Conservation (phyloP, 1,284 basidiomycete genomes). For the Ganoderma lucidum region DNA sequence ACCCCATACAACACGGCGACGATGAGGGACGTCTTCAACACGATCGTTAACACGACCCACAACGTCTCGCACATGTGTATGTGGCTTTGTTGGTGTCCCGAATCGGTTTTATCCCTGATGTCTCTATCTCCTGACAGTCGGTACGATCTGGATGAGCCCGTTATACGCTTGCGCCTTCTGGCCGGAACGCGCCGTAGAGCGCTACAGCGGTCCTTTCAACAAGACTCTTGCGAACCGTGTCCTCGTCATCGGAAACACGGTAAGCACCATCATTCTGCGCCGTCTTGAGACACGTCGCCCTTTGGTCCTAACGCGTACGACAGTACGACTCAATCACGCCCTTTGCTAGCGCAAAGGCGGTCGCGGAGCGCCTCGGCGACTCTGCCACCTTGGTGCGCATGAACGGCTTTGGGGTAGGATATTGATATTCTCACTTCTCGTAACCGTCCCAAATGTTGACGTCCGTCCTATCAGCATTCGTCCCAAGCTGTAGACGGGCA, state of each 20-base stretch:
- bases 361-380: conserved; percentile 28
- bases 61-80: conserved; percentile 33
- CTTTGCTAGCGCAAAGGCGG: conserved; percentile 27
- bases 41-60: conserved; percentile 23
- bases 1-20: conserved; percentile 18
- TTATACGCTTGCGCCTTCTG: conserved; percentile 25
- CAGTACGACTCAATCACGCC: conserved; percentile 34
- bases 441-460: not conserved
- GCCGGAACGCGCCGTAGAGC: conserved; percentile 35
- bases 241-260: conserved; percentile 34
- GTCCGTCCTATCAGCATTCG: not conserved
- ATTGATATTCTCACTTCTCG: not conserved
- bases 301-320: not conserved
- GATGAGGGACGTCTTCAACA: conserved; percentile 30
- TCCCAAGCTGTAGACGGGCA: not conserved
- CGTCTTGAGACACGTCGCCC: no score
- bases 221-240: conserved; percentile 33
- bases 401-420: conserved; percentile 34
- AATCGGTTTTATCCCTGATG: not conserved
- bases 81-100: conserved; percentile 2
- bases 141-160: conserved; percentile 10
- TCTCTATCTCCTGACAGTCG: conserved; percentile 15
- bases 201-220: conserved; percentile 37
- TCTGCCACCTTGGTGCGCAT: conserved; percentile 30
- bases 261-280: not conserved